Base-by-base conservation (phyloP, 305 asterid species). In the Solanum hybrid region DNA sequence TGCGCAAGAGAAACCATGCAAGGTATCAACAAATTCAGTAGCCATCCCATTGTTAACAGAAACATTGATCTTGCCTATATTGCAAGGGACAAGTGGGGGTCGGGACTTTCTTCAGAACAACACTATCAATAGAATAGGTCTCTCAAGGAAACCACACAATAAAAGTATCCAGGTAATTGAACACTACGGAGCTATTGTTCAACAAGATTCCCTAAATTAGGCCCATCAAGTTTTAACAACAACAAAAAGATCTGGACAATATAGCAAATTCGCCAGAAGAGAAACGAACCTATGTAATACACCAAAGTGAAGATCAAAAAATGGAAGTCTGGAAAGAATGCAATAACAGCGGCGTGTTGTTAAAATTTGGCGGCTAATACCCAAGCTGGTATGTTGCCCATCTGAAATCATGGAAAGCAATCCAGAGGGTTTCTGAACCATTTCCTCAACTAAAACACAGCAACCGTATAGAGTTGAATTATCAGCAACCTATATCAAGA, bases 321-420 rank as follows among this genome's bases (percentile, higher is more conserved):
- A 98, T 75, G 99, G 99, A 91, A 96, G 93, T 92, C 99, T 94
- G 79, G 99, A 95, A 80, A 98, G 98, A 91, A 98, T 95, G 92
- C 99, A 98, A 90, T 98, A 98, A 92, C 99, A 98, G 86, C 99
- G 99, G 24, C 95, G 95, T 32, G 99, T 98, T 32, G 98, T 96
- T 89, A 98, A 94, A 90, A 94, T 93, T 93, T 94, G 94, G 88
- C 98, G 98, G 92, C 96, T 93, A 92, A 93, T 91, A 88, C 95
- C 93, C 71, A 94, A 89, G 89, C 87, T 86, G 82, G 86, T 84
- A 38, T 98, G 94, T 84, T 93, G 95, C 72, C 93, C 96, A 86
- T 96, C 98, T 89, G 96, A 93, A 91, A 95, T 90, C 92, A 95
- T 93, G 84, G 99, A 94, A 89, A 98, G 95, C 94, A 98, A 93